These are phyloP conservation scores for Gigaspora rosea DNA, from an alignment of 192 early-diverging fungal genomes.

Conservation along the genomic window DNA sequence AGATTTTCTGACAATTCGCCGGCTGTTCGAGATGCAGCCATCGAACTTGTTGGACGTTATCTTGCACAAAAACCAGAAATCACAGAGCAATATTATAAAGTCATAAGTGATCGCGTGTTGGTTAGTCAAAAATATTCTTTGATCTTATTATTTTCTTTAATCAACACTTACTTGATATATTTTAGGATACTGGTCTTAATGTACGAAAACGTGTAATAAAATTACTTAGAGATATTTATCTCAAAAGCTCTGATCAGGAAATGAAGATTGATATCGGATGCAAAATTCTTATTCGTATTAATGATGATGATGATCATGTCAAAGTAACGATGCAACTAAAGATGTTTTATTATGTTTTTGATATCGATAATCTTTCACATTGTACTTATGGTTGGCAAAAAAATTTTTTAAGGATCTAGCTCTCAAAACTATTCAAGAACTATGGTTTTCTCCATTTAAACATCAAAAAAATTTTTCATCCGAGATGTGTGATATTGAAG, in stretches of 20 bases:
- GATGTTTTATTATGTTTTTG: background rate
- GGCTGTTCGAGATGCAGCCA: constrained; percentile 86
- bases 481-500: constrained; percentile 24
- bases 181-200: constrained; percentile 81
- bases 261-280: constrained; percentile 68
- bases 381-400: background rate
- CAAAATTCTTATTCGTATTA: constrained; percentile 68
- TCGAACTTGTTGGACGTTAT: constrained; percentile 86
- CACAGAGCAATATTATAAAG: constrained; percentile 73
- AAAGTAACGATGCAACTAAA: background rate
- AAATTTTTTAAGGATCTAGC: constrained; percentile 60
- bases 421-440: constrained; percentile 68
- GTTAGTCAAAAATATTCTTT: constrained; percentile 41
- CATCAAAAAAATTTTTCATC: constrained; percentile 25
- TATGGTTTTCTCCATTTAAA: constrained; percentile 65
- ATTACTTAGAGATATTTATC: constrained; percentile 75
- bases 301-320: constrained; percentile 60
- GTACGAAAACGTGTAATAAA: constrained; percentile 88
- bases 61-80: constrained; percentile 66
- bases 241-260: constrained; percentile 43
- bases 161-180: background rate
- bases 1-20: constrained; percentile 81
- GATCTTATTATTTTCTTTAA: background rate
- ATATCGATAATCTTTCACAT: background rate
- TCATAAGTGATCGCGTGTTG: constrained; percentile 77